These are phyloP conservation scores for Komagataea norvegica DNA, from an alignment of 1,139 yeast genomes.

Conservation along the genomic window DNA sequence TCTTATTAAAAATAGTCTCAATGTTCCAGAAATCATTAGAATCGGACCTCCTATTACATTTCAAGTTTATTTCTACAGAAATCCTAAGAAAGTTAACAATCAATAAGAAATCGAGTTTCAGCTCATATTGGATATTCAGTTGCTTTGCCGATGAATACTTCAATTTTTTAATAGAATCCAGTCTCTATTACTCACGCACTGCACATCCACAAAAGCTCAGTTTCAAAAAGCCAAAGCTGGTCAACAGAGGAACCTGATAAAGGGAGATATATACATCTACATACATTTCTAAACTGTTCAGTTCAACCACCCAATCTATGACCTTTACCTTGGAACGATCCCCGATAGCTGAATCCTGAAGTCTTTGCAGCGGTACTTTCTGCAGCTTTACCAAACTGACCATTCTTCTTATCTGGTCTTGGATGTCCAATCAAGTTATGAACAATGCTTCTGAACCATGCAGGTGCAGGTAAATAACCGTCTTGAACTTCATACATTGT, in stretches of 20 bases:
- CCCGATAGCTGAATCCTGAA: conserved; percentile 11
- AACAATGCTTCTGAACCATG: conserved; percentile 24
- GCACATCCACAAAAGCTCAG: conserved; percentile 4
- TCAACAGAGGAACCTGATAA: too few relatives aligned
- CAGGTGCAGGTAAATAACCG: conserved; percentile 36
- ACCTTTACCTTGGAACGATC: conserved; percentile 25
- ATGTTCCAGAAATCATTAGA: conserved; percentile 10
- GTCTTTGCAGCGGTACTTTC: conserved; percentile 6
- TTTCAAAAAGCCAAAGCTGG: conserved; percentile 11
- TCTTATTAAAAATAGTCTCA: conserved; percentile 14
- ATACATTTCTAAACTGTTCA: too few relatives aligned
- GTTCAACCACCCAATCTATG: conserved; percentile 23
- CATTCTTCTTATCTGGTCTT: conserved; percentile 11
- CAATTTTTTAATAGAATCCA: conserved; percentile 17
- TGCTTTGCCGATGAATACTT: conserved; percentile 25
- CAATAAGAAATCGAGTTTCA: conserved; percentile 13
- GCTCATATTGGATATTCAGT: conserved; percentile 22
- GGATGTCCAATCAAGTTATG: conserved; percentile 10
- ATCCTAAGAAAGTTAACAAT: conserved; percentile 16
- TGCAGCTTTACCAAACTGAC: not conserved
- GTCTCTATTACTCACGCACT: conserved; percentile 2
- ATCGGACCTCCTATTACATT: conserved; percentile 11
- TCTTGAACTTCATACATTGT: conserved; percentile 26
- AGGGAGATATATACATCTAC: too few relatives aligned
- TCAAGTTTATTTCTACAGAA: conserved; percentile 17